Evolutionary conservation across 2,329 filamentous ascomycete species (phyloP).

Genomic region (Fusarium sp.): DNA sequence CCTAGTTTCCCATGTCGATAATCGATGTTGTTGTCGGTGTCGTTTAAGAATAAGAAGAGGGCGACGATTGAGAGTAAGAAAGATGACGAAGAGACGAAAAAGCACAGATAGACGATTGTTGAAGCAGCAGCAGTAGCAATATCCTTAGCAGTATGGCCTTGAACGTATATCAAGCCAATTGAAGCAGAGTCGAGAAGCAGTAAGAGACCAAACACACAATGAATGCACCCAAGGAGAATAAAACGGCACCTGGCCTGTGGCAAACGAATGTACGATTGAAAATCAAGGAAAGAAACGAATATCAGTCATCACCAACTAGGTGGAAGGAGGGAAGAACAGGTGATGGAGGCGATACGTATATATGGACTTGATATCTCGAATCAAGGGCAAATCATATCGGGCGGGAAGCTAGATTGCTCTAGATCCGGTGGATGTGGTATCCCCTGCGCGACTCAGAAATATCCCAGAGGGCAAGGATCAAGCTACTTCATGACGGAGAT

Average conservation of each 20-base stretch:
- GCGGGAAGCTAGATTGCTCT: constrained; percentile 30
- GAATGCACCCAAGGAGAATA: constrained; percentile 25
- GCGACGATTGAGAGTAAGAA: not conserved
- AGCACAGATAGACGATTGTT: constrained; percentile 16
- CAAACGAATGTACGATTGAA: constrained; percentile 37
- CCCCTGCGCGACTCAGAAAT: constrained; percentile 31
- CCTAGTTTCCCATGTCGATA: constrained; percentile 43
- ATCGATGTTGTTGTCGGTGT: constrained; percentile 34
- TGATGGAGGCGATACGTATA: constrained; percentile 26
- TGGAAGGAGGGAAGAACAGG: constrained; percentile 15
- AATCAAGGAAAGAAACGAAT: constrained; percentile 35
- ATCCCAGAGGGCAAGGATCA: constrained; percentile 34
- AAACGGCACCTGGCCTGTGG: constrained; percentile 41
- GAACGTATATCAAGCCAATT: constrained; percentile 9
- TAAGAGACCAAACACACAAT: constrained; percentile 18
- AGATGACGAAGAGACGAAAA: not conserved
- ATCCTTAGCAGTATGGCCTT: constrained; percentile 9
- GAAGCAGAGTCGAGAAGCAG: constrained; percentile 23
- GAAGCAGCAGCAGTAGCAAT: constrained; percentile 1
- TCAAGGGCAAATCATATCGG: constrained; percentile 37
- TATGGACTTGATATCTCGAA: constrained; percentile 37
- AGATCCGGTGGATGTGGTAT: constrained; percentile 17
- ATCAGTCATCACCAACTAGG: constrained; percentile 27
- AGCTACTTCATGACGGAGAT: constrained; percentile 38
- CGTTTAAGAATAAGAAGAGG: constrained; percentile 12